A percentile compares a stretch with the other conserved stretches of the same genome.
Evolutionary conservation across 345 rosid species (phyloP).

Genomic region (Nasturtium officinale): DNA sequence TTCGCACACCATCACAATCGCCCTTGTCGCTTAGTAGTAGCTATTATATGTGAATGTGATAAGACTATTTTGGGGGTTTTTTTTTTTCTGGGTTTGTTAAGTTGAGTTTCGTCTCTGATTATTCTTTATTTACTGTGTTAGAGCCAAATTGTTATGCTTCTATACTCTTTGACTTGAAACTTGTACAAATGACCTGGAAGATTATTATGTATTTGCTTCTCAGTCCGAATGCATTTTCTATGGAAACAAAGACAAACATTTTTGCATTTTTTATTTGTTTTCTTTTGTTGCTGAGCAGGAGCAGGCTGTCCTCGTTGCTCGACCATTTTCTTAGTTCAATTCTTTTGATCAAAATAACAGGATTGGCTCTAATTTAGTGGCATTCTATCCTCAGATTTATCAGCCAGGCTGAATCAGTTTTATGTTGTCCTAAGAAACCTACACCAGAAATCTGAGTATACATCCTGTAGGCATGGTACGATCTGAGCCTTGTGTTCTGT

Average conservation of each 20-base stretch:
- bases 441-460: conserved; percentile 6
- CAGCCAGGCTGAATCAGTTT: conserved; percentile 22
- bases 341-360: neutral
- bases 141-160: neutral
- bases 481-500: conserved; percentile 90
- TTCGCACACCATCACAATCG: conserved; percentile 1
- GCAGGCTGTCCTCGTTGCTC: neutral
- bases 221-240: neutral
- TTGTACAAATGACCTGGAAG: neutral
- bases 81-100: neutral
- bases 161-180: neutral
- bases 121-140: neutral
- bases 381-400: conserved; percentile 16
- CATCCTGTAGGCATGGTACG: conserved; percentile 62
- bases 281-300: neutral
- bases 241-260: neutral
- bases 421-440: conserved; percentile 12
- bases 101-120: neutral
- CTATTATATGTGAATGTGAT: neutral
- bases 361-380: neutral
- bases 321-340: neutral
- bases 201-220: neutral
- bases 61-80: neutral
- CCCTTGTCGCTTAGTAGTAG: conserved; percentile 2
- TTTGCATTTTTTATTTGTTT: neutral